Conservation (phyloP, 192 early-diverging fungal genomes). For the Mortierella claussenii region DNA sequence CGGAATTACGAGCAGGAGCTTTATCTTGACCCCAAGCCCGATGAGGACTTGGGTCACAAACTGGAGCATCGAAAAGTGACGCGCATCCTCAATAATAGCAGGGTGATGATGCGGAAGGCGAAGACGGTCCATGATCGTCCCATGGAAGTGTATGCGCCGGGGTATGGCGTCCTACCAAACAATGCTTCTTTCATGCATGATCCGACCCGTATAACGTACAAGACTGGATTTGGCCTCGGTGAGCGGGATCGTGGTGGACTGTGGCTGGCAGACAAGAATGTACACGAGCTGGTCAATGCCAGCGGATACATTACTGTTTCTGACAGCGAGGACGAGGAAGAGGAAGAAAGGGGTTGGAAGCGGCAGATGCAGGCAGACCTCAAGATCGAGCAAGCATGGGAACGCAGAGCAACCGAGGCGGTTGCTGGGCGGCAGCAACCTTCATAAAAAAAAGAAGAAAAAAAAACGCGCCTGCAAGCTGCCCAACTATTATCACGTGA, state of each 20-base stretch:
- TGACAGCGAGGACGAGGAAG: slow-evolving; percentile 38
- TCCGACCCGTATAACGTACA: not conserved
- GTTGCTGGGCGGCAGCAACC: too few species aligned
- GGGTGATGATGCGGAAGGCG: not conserved
- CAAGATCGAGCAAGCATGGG: slow-evolving; percentile 1
- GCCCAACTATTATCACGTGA: not conserved
- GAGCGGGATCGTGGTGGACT: slow-evolving; percentile 35
- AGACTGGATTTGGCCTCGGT: slow-evolving; percentile 30
- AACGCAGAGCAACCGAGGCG: too few species aligned
- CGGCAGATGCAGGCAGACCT: slow-evolving; percentile 34
- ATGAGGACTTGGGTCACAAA: not conserved
- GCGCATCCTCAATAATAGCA: not conserved
- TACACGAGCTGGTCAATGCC: not conserved
- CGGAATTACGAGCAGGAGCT: slow-evolving; percentile 22
- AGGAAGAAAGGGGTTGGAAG: slow-evolving; percentile 26
- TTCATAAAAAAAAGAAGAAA: too few species aligned
- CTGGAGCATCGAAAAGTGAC: not conserved
- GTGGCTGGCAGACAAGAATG: slow-evolving; percentile 13
- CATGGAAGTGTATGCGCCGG: slow-evolving; percentile 28
- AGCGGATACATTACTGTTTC: slow-evolving; percentile 45
- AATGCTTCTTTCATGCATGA: slow-evolving; percentile 29
- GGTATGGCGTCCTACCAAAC: slow-evolving; percentile 37
- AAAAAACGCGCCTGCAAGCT: too few species aligned
- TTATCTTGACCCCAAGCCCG: not conserved
- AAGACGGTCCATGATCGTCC: not conserved